These are phyloP conservation scores for Hysterium pulicare DNA, from an alignment of 2,329 filamentous ascomycete genomes.

Conservation along the genomic window DNA sequence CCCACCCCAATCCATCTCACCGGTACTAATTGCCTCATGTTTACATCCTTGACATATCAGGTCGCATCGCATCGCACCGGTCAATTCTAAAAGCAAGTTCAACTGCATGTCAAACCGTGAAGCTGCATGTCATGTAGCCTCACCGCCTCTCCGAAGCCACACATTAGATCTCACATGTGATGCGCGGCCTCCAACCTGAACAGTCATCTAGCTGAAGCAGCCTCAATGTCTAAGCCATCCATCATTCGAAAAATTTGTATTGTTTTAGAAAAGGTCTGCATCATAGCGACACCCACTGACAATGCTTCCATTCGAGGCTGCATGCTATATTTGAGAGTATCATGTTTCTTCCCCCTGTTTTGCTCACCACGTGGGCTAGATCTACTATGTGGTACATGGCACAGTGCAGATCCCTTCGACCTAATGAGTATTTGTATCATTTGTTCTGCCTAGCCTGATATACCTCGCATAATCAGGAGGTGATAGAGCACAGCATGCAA, in stretches of 20 bases:
- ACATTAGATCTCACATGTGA: not conserved
- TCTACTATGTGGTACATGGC: no score
- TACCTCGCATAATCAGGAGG: not conserved
- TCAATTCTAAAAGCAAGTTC: no score
- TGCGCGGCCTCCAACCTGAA: no score
- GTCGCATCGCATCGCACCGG: no score
- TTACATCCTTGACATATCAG: no score
- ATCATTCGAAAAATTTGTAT: not conserved
- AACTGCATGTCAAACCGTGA: no score
- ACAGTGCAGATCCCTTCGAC: not conserved
- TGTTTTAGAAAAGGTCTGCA: not conserved
- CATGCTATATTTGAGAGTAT: not conserved
- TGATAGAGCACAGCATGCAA: not conserved
- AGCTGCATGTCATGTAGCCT: no score
- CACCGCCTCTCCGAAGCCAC: not conserved
- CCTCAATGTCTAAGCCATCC: not conserved
- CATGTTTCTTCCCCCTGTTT: not conserved
- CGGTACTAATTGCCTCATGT: no score
- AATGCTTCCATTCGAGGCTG: not conserved
- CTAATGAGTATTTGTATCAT: not conserved
- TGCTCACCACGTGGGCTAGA: not conserved
- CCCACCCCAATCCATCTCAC: no score
- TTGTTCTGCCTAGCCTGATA: not conserved
- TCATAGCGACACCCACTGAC: not conserved
- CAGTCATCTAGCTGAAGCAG: not conserved